These are phyloP conservation scores for Cercospora beticola DNA, from an alignment of 2,329 filamentous ascomycete genomes.

Conservation along the genomic window DNA sequence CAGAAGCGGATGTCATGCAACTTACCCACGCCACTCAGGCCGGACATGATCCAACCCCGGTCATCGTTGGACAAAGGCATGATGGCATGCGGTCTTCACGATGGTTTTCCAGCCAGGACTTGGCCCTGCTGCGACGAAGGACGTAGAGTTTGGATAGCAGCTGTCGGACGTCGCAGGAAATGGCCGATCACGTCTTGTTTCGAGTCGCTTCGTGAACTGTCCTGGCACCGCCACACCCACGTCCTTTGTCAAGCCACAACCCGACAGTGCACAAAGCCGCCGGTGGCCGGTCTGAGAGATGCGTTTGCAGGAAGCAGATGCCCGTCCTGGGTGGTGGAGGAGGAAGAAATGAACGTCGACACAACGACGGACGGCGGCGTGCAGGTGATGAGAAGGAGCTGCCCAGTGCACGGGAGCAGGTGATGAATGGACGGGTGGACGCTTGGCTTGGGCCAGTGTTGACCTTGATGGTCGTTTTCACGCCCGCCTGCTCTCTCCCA, in stretches of 20 bases:
- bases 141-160: conserved; percentile 1
- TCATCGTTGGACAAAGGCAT: conserved; percentile 72
- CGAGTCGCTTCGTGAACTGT: conserved; percentile 2
- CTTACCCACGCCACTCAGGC: conserved; percentile 73
- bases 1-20: not conserved
- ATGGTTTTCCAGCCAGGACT: not conserved
- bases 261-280: not conserved
- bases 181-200: conserved; percentile 15
- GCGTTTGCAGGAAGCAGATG: not conserved
- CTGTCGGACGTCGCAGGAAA: conserved; percentile 2
- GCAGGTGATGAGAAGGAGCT: not conserved
- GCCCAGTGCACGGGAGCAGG: not conserved
- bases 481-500: not conserved
- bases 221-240: conserved; percentile 18
- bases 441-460: not conserved
- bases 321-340: not conserved
- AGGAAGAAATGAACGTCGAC: not conserved
- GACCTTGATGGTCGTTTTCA: conserved; percentile 1
- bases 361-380: not conserved
- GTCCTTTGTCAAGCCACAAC: conserved; percentile 2
- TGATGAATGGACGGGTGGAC: not conserved
- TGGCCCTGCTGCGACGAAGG: not conserved
- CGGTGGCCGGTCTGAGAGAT: not conserved
- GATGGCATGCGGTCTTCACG: conserved; percentile 17
- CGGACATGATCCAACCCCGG: conserved; percentile 88